Percentiles rank a stretch among this genome's conserved stretches.
phyloP scores from a whole-genome alignment of 441 rosid genomes.

The Gossypium gossypioides region DNA sequence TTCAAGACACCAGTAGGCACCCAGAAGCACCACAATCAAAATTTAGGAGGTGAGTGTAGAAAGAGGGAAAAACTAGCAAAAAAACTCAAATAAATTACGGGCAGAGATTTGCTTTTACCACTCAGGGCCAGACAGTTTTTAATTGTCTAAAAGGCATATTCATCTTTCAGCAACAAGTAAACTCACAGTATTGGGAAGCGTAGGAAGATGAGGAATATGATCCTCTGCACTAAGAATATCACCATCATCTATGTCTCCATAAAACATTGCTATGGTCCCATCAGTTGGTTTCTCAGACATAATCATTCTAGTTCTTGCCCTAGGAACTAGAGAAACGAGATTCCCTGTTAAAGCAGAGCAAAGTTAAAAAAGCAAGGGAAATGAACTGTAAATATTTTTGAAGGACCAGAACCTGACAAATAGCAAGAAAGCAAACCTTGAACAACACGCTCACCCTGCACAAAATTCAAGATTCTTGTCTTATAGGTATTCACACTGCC shows the following conservation, averaged over 20 bases:
- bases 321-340: slow-evolving; percentile 32
- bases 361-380: slow-evolving; percentile 9
- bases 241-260: slow-evolving; percentile 68
- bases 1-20: neutral
- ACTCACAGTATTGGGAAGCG: slow-evolving; percentile 83
- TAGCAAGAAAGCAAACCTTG: slow-evolving; percentile 41
- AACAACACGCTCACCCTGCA: slow-evolving; percentile 39
- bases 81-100: neutral
- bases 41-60: neutral
- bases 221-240: slow-evolving; percentile 76
- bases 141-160: neutral
- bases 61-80: neutral
- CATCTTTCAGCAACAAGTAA: slow-evolving; percentile 2
- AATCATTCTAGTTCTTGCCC: slow-evolving; percentile 42
- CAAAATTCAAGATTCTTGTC: slow-evolving; percentile 53
- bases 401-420: slow-evolving; percentile 15
- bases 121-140: neutral
- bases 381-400: slow-evolving; percentile 7
- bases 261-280: slow-evolving; percentile 75
- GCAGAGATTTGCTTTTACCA: neutral
- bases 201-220: slow-evolving; percentile 54
- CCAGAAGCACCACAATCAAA: neutral
- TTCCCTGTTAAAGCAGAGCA: slow-evolving; percentile 35
- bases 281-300: slow-evolving; percentile 74
- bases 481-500: slow-evolving; percentile 76